A percentile compares a stretch with the other conserved stretches of the same genome.
Evolutionary conservation across 169 alveolate species (phyloP).

Genomic region (Toxoplasma gondii): DNA sequence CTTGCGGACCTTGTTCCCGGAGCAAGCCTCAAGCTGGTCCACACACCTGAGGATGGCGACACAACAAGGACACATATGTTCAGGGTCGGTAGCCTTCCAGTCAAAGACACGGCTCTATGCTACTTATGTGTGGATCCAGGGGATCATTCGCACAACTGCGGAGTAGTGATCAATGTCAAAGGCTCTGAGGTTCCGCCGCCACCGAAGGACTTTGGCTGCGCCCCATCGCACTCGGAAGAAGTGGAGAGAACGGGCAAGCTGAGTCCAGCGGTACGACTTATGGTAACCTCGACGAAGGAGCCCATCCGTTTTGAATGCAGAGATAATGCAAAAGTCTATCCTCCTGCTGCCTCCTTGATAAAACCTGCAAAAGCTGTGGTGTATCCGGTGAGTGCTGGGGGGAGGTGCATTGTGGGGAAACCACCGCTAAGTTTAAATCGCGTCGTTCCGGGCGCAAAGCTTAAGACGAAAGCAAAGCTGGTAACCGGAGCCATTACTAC

Average conservation of each 20-base stretch:
- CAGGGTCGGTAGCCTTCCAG: neutral
- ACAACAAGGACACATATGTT: neutral
- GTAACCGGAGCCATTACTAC: neutral
- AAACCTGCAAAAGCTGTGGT: neutral
- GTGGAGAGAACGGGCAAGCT: conserved; percentile 5
- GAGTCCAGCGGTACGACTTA: neutral
- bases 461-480: neutral
- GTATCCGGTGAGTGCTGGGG: neutral
- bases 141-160: neutral
- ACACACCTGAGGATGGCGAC: neutral
- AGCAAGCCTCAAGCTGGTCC: neutral
- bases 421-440: neutral
- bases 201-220: neutral
- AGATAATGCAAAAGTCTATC: neutral
- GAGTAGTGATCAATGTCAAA: neutral
- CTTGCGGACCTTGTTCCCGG: neutral
- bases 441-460: neutral
- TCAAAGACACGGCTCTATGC: neutral
- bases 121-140: neutral
- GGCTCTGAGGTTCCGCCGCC: neutral
- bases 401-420: neutral
- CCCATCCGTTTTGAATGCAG: neutral
- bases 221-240: neutral
- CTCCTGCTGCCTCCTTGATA: neutral
- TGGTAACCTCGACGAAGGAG: neutral